Evolutionary conservation across 345 rosid species (phyloP).

Genomic region (Eucalyptus marginata): DNA sequence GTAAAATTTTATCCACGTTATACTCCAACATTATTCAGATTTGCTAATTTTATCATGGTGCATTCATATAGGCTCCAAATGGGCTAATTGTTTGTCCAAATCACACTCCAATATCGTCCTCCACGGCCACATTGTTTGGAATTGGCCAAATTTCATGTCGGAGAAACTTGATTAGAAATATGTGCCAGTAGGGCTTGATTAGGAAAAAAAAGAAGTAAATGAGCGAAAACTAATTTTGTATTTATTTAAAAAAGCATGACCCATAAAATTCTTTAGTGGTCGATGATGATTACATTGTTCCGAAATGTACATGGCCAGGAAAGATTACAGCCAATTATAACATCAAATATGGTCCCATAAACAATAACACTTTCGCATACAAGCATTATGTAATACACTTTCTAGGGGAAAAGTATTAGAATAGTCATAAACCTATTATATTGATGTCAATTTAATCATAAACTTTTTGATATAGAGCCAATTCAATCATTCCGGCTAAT

Average conservation of each 20-base stretch:
- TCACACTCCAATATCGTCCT: background rate
- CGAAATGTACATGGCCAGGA: background rate
- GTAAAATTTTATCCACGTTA: background rate
- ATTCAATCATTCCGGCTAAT: no score
- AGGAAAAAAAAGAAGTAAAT: background rate
- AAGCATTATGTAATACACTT: background rate
- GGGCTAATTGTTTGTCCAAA: background rate
- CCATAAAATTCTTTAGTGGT: background rate
- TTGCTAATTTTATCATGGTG: background rate
- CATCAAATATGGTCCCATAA: background rate
- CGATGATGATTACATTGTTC: background rate
- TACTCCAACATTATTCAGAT: background rate
- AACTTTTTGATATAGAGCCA: no score
- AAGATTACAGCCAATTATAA: background rate
- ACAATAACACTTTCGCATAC: background rate
- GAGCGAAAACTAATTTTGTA: background rate
- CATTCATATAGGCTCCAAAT: background rate
- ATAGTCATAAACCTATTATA: no score
- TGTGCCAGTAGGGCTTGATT: background rate
- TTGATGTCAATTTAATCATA: fast-evolving
- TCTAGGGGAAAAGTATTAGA: no score
- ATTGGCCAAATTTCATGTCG: background rate
- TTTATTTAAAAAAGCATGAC: background rate
- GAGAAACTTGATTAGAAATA: background rate
- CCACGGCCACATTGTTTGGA: background rate